Percentiles rank a stretch among this genome's conserved stretches.
phyloP scores from a whole-genome alignment of 139 green algal genomes.

The Zygnema circumcarinatum region DNA sequence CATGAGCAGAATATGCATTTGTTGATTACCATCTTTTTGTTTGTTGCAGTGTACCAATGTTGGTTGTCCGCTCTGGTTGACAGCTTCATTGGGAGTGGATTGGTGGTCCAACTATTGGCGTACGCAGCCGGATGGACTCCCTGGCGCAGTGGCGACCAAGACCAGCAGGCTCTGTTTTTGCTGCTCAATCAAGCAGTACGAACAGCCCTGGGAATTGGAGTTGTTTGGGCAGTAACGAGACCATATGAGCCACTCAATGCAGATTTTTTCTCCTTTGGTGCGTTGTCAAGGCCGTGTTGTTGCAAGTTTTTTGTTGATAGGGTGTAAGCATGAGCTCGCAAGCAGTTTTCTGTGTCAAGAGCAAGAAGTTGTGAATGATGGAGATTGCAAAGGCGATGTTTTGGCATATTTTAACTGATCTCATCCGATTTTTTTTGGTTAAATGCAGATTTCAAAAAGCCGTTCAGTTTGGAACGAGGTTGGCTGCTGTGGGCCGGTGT shows the following conservation, averaged over 20 bases:
- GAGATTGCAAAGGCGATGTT: background rate
- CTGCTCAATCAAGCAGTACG: slow-evolving; percentile 19
- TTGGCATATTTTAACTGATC: slow-evolving; percentile 5
- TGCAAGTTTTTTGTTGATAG: background rate
- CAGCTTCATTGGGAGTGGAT: background rate
- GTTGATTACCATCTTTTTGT: background rate
- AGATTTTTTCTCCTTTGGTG: slow-evolving; percentile 27
- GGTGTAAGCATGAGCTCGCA: background rate
- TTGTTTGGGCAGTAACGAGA: slow-evolving; percentile 9
- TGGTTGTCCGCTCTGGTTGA: slow-evolving; percentile 1
- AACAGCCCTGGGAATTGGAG: slow-evolving; percentile 13
- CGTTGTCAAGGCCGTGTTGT: slow-evolving; percentile 7
- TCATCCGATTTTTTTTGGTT: background rate
- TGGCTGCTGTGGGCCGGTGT: slow-evolving; percentile 30
- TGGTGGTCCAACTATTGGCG: background rate
- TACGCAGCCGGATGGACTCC: background rate
- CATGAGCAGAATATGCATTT: background rate
- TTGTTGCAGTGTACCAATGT: background rate
- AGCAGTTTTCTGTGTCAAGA: background rate
- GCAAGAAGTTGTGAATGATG: background rate
- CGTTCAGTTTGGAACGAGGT: slow-evolving; percentile 12
- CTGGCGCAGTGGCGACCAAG: background rate
- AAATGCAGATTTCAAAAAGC: background rate
- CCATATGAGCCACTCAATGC: slow-evolving; percentile 15
- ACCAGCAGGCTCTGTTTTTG: slow-evolving; percentile 26